Evolutionary conservation across 805 yeast species (phyloP).

Genomic region (Candida yuanshanica): DNA sequence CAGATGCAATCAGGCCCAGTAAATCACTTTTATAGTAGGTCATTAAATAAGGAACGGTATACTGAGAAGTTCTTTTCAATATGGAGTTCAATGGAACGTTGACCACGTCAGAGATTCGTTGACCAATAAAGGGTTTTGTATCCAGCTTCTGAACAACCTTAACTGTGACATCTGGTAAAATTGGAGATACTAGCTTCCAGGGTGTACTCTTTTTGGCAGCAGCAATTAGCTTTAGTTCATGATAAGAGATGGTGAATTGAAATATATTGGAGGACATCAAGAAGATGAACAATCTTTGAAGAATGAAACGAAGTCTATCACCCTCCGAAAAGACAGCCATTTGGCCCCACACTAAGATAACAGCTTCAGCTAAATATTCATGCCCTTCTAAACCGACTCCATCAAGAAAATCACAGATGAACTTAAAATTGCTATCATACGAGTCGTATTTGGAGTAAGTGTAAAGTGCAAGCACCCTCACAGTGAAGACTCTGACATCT

Average conservation of each 20-base stretch:
- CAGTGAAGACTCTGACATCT: conserved; percentile 48
- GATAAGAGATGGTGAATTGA: conserved; percentile 63
- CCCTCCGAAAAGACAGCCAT: conserved; percentile 58
- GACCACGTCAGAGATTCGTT: conserved; percentile 57
- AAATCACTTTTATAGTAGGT: conserved; percentile 59
- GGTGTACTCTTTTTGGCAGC: conserved; percentile 53
- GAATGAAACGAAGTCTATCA: conserved; percentile 59
- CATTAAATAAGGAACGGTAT: conserved; percentile 72
- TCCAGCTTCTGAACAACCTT: conserved; percentile 50
- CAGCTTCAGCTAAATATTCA: conserved; percentile 49
- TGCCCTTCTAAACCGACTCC: conserved; percentile 32
- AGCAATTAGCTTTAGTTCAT: conserved; percentile 56
- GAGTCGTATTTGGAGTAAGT: conserved; percentile 34
- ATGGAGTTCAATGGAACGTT: conserved; percentile 59
- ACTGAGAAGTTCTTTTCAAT: conserved; percentile 60
- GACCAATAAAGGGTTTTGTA: conserved; percentile 47
- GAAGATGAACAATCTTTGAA: conserved; percentile 59
- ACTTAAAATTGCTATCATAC: conserved; percentile 39
- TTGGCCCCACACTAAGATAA: conserved; percentile 58
- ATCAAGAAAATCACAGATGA: conserved; percentile 38
- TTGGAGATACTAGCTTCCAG: conserved; percentile 77
- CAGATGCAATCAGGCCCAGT: conserved; percentile 54
- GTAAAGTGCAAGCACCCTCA: conserved; percentile 49
- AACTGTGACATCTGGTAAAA: conserved; percentile 64
- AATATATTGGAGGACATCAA: conserved; percentile 62